Evolutionary conservation across 1,284 basidiomycete genomes (phyloP).

Genomic region (Porogramme epimiltina): DNA sequence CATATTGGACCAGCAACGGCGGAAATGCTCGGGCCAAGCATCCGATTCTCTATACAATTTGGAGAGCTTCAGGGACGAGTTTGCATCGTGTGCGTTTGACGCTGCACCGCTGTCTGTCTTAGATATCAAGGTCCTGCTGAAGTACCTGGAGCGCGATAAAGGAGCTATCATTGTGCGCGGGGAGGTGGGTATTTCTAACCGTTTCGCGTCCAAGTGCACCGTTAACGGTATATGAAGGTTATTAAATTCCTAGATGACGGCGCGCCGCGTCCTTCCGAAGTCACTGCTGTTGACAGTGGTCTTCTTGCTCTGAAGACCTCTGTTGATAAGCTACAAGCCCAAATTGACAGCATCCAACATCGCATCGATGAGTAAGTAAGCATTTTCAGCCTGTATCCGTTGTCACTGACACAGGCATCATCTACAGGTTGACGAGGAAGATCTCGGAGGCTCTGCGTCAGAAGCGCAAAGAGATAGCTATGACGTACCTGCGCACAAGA

Average conservation of each 20-base stretch:
- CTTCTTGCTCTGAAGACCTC: slow-evolving; percentile 77
- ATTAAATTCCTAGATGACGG: slow-evolving; percentile 69
- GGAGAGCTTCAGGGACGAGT: slow-evolving; percentile 63
- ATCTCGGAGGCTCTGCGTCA: slow-evolving; percentile 65
- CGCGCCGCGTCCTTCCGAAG: slow-evolving; percentile 40
- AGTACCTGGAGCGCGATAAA: slow-evolving; percentile 79
- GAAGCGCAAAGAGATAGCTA: slow-evolving; percentile 73
- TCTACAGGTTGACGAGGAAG: slow-evolving; percentile 63
- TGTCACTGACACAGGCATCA: no score
- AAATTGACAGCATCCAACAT: slow-evolving; percentile 65
- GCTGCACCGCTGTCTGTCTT: slow-evolving; percentile 49
- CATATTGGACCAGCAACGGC: slow-evolving; percentile 52
- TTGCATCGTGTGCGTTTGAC: slow-evolving; percentile 49
- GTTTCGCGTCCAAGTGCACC: background rate
- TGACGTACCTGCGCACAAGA: slow-evolving; percentile 76
- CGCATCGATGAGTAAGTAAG: slow-evolving; percentile 68
- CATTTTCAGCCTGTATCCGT: background rate
- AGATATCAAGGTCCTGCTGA: slow-evolving; percentile 75
- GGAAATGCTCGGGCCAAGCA: slow-evolving; percentile 49
- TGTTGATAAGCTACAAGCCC: slow-evolving; percentile 61
- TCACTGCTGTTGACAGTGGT: slow-evolving; percentile 71
- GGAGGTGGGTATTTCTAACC: slow-evolving; percentile 48
- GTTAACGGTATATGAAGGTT: slow-evolving; percentile 44
- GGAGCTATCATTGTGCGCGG: slow-evolving; percentile 61
- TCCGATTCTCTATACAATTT: slow-evolving; percentile 67